Evolutionary conservation across 495 filamentous ascomycete genomes (phyloP).

Genomic region (Friedmanniomyces simplex): DNA sequence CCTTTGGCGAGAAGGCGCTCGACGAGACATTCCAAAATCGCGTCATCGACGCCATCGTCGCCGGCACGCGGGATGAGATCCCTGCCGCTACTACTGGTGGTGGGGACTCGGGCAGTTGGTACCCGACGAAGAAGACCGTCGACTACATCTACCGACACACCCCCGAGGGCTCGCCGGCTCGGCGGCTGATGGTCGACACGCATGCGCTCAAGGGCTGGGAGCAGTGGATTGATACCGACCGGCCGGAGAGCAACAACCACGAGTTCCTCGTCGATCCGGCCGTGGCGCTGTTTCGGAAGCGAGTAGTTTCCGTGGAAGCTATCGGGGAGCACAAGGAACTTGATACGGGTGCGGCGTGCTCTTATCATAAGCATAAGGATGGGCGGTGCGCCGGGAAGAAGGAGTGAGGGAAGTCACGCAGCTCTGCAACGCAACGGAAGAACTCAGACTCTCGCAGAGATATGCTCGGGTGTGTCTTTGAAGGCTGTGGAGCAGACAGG

Average conservation of each 20-base stretch:
- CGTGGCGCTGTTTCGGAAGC: background rate
- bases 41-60: conserved; percentile 7
- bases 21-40: conserved; percentile 8
- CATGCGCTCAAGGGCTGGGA: background rate
- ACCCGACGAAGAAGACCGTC: background rate
- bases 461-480: too few relatives aligned
- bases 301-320: background rate
- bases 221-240: background rate
- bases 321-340: background rate
- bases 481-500: too few relatives aligned
- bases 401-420: background rate
- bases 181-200: conserved; percentile 3
- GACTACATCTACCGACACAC: background rate
- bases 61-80: background rate
- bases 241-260: background rate
- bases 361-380: background rate
- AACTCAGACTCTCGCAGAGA: too few relatives aligned
- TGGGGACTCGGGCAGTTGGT: background rate
- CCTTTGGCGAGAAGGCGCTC: conserved; percentile 9
- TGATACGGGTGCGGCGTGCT: background rate
- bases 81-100: background rate
- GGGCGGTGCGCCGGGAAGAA: background rate
- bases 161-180: background rate
- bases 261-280: background rate
- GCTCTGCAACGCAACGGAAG: too few relatives aligned